Evolutionary conservation across 2,329 filamentous ascomycete genomes (phyloP), one percentile per base, ranked within the genome.

Genomic region (Cladosporium sp.): DNA sequence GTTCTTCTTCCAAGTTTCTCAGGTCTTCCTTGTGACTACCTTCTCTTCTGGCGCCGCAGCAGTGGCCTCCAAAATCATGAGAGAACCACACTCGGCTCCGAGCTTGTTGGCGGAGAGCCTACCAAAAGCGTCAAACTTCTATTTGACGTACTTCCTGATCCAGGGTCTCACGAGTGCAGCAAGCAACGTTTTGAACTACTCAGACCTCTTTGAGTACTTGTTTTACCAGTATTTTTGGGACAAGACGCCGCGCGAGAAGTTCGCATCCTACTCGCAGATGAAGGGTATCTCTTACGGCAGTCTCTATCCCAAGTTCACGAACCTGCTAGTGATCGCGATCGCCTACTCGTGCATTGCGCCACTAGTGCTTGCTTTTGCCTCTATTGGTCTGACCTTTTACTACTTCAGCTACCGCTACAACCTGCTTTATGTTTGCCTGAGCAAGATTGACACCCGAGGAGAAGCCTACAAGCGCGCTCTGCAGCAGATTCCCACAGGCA

Each of bases 331-430:
- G 37, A 71, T 72, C 43, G 73, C 73, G 9, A 68, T 76, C 33
- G 71, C 68, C 28, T 77, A 77, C 58, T 70, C 74, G 4, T 73
- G 71, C 59, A 76, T 77, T 50, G 74, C 75, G 8, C 74, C 74
- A 3, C 60, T 77, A 3, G 70, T 76, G 6, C 63, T 77, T 1
- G 72, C 72, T 35, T 77, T 77, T 56, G 69, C 72, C 4, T 66
- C 67, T 6, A 60, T 76, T 11, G 73, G 74, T 13, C 63, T 77
- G 28, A 61, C 59, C 32, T 65, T 77, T 7, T 68, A 75, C 55
- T 77, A 76, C 61, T 56, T 76, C 40, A 73, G 70, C 48, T 77
- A 73, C 62, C 70, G 73, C 14, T 77, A 77, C 66, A 75, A 74
- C 54, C 67, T 76, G 57, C 68, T 77, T 9, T 77, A 75, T 59